A percentile compares a stretch with the other conserved stretches of the same genome.
Evolutionary conservation across 768 basidiomycete genomes (phyloP).

Genomic region (Coprinopsis strossmayeri): DNA sequence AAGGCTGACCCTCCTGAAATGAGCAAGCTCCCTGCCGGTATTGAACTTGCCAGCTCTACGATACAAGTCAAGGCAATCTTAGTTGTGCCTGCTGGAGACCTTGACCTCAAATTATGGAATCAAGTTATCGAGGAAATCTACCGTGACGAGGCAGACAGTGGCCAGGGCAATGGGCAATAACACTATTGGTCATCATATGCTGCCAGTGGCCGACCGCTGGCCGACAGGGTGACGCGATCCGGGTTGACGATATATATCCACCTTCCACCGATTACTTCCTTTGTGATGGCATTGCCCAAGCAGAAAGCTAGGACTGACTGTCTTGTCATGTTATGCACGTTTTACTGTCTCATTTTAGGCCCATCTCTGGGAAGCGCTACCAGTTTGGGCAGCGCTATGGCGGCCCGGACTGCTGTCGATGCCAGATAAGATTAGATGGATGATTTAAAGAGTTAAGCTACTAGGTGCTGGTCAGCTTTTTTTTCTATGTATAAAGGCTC

Average conservation of each 20-base stretch:
- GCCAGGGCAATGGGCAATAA: too few relatives aligned
- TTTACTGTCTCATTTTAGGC: too few relatives aligned
- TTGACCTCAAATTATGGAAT: constrained; percentile 43
- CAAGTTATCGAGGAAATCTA: constrained; percentile 20
- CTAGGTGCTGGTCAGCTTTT: too few relatives aligned
- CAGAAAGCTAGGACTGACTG: too few relatives aligned
- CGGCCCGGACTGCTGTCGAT: constrained; percentile 20
- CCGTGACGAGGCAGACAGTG: background rate
- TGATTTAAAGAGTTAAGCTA: too few relatives aligned
- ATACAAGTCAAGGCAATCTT: constrained; percentile 51
- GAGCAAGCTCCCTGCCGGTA: constrained; percentile 31
- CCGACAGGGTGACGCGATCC: too few relatives aligned
- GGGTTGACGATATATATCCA: too few relatives aligned
- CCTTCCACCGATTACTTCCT: too few relatives aligned
- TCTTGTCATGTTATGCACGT: constrained; percentile 6
- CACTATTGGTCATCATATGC: too few relatives aligned
- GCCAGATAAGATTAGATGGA: constrained; percentile 24
- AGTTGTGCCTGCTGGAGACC: constrained; percentile 37
- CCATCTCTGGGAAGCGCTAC: background rate
- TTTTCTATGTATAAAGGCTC: too few relatives aligned
- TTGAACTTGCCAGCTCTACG: constrained; percentile 31
- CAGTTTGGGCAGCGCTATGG: constrained; percentile 4
- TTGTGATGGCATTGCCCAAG: too few relatives aligned
- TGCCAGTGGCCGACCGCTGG: too few relatives aligned
- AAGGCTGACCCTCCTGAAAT: constrained; percentile 38